These are phyloP conservation scores for Waltergamsia citrina DNA, from an alignment of 2,329 filamentous ascomycete species.

Conservation along the genomic window DNA sequence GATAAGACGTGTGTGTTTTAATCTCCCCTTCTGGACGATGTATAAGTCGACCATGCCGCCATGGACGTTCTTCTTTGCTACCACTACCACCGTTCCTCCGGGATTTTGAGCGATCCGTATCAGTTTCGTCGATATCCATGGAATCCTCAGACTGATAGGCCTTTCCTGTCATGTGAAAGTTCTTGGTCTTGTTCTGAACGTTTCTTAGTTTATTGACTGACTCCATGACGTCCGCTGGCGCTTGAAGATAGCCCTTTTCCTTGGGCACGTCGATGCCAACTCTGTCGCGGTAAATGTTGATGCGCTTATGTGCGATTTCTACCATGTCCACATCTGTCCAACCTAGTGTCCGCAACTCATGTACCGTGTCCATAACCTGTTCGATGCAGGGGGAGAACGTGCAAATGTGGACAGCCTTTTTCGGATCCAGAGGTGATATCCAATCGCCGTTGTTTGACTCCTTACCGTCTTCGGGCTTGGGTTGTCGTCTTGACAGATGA, in stretches of 20 bases:
- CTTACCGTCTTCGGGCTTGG: slow-evolving; percentile 14
- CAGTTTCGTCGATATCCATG: slow-evolving; percentile 27
- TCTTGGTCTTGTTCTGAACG: slow-evolving; percentile 60
- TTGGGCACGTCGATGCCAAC: slow-evolving; percentile 56
- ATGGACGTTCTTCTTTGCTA: slow-evolving; percentile 38
- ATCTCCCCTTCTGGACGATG: slow-evolving; percentile 80
- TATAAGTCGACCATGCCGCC: slow-evolving; percentile 67
- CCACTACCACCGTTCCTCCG: slow-evolving; percentile 15
- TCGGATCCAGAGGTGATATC: slow-evolving; percentile 59
- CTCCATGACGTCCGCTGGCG: slow-evolving; percentile 68
- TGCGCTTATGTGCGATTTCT: slow-evolving; percentile 69
- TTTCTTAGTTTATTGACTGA: slow-evolving; percentile 64
- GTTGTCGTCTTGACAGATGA: slow-evolving; percentile 54
- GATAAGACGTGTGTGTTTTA: slow-evolving; percentile 95
- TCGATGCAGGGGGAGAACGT: slow-evolving; percentile 97
- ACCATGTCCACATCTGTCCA: slow-evolving; percentile 95
- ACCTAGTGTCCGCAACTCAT: slow-evolving; percentile 66
- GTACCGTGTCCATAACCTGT: slow-evolving; percentile 82
- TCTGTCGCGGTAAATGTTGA: slow-evolving; percentile 76
- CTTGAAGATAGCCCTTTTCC: slow-evolving; percentile 63
- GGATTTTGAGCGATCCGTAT: slow-evolving; percentile 13
- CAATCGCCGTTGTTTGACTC: slow-evolving; percentile 23
- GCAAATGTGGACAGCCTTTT: slow-evolving; percentile 69
- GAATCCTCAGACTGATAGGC: slow-evolving; percentile 18
- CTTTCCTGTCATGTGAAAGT: slow-evolving; percentile 41